Percentiles rank a stretch among this genome's conserved stretches.
phyloP scores from a whole-genome alignment of 345 rosid species.

The Tarenaya hassleriana region DNA sequence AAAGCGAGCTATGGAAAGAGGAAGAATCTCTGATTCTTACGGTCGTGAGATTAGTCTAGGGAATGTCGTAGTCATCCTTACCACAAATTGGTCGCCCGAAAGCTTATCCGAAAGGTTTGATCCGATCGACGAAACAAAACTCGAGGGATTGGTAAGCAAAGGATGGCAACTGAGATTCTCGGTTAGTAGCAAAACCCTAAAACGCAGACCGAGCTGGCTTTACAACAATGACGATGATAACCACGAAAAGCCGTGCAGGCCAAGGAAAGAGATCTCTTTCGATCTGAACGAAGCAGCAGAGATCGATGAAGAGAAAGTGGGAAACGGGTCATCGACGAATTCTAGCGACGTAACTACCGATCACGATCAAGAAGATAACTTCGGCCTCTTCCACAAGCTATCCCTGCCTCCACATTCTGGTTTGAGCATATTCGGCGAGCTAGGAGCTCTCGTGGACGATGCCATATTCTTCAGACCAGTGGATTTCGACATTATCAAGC shows the following conservation, averaged over 20 bases:
- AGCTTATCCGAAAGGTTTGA: conserved; percentile 41
- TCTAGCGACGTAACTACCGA: conserved; percentile 69
- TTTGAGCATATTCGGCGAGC: conserved; percentile 21
- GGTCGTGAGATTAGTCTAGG: conserved; percentile 77
- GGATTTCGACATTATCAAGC: conserved; percentile 39
- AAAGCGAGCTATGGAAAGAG: conserved; percentile 67
- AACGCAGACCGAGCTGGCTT: conserved; percentile 57
- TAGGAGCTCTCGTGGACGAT: conserved; percentile 39
- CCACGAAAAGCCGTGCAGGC: conserved; percentile 23
- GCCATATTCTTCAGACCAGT: conserved; percentile 51
- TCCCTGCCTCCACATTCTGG: conserved; percentile 2
- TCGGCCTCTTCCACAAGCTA: conserved; percentile 32
- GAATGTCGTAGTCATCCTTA: conserved; percentile 57
- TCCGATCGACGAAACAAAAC: conserved; percentile 47
- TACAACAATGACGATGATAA: conserved; percentile 33
- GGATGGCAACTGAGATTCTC: conserved; percentile 61
- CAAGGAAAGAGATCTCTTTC: conserved; percentile 50
- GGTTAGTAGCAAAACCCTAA: conserved; percentile 41
- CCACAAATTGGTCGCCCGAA: conserved; percentile 52
- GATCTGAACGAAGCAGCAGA: conserved; percentile 69
- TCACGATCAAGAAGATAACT: conserved; percentile 42
- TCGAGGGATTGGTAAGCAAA: conserved; percentile 37
- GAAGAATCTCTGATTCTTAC: conserved; percentile 63
- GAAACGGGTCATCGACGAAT: conserved; percentile 52
- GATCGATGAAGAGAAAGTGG: conserved; percentile 45